These are phyloP conservation scores for Candida khao-thaluensis DNA, from an alignment of 805 yeast genomes.

Conservation along the genomic window DNA sequence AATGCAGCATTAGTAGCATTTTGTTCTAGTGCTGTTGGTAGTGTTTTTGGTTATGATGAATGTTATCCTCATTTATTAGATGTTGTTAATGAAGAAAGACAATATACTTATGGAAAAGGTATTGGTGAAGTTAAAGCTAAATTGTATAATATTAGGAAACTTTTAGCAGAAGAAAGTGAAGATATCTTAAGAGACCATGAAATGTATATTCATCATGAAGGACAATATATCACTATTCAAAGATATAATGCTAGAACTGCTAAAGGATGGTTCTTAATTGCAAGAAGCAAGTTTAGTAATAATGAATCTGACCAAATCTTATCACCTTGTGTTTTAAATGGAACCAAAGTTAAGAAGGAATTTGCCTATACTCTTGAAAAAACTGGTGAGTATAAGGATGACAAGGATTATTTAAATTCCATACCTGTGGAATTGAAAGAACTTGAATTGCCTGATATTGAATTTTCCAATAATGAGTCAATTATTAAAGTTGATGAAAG, in stretches of 20 bases:
- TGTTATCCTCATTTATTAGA: slow-evolving; percentile 79
- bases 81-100: slow-evolving; percentile 73
- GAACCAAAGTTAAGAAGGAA: slow-evolving; percentile 56
- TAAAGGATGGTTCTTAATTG: slow-evolving; percentile 82
- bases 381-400: slow-evolving; percentile 47
- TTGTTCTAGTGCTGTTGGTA: slow-evolving; percentile 91
- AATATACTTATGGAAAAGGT: slow-evolving; percentile 62
- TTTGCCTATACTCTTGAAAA: slow-evolving; percentile 58
- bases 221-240: slow-evolving; percentile 87
- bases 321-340: slow-evolving; percentile 57
- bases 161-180: slow-evolving; percentile 53
- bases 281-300: slow-evolving; percentile 71
- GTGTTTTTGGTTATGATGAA: slow-evolving; percentile 93
- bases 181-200: slow-evolving; percentile 66
- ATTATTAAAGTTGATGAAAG: slow-evolving; percentile 54
- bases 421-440: slow-evolving; percentile 63
- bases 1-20: slow-evolving; percentile 92
- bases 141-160: slow-evolving; percentile 56
- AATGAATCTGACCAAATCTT: slow-evolving; percentile 49
- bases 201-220: slow-evolving; percentile 93
- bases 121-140: slow-evolving; percentile 70
- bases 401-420: slow-evolving; percentile 49
- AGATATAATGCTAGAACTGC: slow-evolving; percentile 82
- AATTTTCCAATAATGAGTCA: slow-evolving; percentile 46
- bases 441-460: slow-evolving; percentile 50